Base-by-base conservation (phyloP, 2,329 filamentous ascomycete species). In the Calonectria fujianensis region DNA sequence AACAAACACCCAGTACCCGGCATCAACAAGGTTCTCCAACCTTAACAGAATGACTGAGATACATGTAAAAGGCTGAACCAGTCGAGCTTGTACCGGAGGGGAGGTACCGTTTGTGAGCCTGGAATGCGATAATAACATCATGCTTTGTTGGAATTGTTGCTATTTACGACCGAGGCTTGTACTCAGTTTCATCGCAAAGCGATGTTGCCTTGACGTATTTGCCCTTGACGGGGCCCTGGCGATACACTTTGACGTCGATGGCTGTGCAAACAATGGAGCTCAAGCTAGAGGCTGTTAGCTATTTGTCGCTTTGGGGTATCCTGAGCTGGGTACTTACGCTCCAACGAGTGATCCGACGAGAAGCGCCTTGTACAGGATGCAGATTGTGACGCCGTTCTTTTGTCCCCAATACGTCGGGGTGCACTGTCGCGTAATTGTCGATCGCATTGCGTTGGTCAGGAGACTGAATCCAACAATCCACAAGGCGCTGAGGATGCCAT, bases 181-280 rank as follows among this genome's bases (percentile, higher is more conserved):
- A 59, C 10, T n/a, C 54, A 14, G 54, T 59, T 6, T 59, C 54
- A 16, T 39, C 54, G 4, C 20, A 39, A 24, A 59, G 35, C 32
- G 37, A 59, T 24, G 4, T 41, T 18, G 54, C 54, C 54, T 59
- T 59, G 54, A 64, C 59, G 24, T 64, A 64, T 64, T 64, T 64
- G 29, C 59, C 59, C 37, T 64, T 64, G 29, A 24, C 14, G 8
- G 59, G n/a, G 59, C 59, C 59, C 8, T 39, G 24, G 11, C 59
- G 59, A 9, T 35, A 64, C 4, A 64, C 59, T 14, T 29, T 16
- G 20, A 64, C 32, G 37, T 64, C 59, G 10, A 64, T 13, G 2
- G 35, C 39, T 1, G 39, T 29, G 8, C 37, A 27, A 16, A 37
- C 24, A 10, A 64, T 45, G 29, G 35, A 41, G 37, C 37, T 45